Evolutionary conservation across 1,139 yeast genomes (phyloP).

Genomic region (Entelexis paramagnoliae): DNA sequence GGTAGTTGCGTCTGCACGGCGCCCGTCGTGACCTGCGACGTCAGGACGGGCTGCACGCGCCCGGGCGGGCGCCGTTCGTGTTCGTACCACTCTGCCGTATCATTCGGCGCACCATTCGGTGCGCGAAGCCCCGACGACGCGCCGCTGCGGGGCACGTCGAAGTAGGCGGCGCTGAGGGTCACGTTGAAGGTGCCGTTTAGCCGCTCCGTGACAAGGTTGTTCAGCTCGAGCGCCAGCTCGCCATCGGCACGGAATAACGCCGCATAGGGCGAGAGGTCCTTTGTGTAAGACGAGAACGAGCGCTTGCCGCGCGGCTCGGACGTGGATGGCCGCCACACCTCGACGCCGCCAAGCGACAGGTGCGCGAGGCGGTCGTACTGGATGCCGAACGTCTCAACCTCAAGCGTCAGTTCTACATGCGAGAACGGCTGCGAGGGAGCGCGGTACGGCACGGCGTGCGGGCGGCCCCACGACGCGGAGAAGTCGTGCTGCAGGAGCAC

Average conservation of each 20-base stretch:
- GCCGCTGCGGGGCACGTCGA: constrained; percentile 24
- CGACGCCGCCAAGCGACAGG: constrained; percentile 52
- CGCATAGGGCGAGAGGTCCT: constrained; percentile 53
- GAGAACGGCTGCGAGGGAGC: constrained; percentile 44
- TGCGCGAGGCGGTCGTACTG: constrained; percentile 75
- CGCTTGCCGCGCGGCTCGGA: constrained; percentile 52
- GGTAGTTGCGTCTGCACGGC: constrained; percentile 2
- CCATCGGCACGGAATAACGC: constrained; percentile 40
- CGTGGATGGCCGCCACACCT: constrained; percentile 78
- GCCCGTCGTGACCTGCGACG: constrained; percentile 5
- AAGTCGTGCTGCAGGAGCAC: constrained; percentile 38
- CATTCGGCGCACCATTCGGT: background rate
- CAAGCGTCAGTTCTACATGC: constrained; percentile 50
- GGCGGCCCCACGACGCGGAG: constrained; percentile 57
- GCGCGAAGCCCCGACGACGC: background rate
- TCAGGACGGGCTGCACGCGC: background rate
- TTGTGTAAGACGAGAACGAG: constrained; percentile 39
- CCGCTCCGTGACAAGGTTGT: constrained; percentile 49
- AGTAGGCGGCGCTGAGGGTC: constrained; percentile 45
- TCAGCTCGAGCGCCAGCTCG: constrained; percentile 47
- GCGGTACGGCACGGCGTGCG: constrained; percentile 36
- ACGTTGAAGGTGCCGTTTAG: constrained; percentile 55
- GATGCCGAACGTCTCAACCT: constrained; percentile 51
- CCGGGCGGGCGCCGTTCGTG: constrained; percentile 12
- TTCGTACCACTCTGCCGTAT: constrained; percentile 11